Percentiles rank a stretch among this genome's conserved stretches.
These are phyloP conservation scores for Aphanomyces invadans DNA, from an alignment of 352 stramenopile species.

Conservation along the genomic window DNA sequence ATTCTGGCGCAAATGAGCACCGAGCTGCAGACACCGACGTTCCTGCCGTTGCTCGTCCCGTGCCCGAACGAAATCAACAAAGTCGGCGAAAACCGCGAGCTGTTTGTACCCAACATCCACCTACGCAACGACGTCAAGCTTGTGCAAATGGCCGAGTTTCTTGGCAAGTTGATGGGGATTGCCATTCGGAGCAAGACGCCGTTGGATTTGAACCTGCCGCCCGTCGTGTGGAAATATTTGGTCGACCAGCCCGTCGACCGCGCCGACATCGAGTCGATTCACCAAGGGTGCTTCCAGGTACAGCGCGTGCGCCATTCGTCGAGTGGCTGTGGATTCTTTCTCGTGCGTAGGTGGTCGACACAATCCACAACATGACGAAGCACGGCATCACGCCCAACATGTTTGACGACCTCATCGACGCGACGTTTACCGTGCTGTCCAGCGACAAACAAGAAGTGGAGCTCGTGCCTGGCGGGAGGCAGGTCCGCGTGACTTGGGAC, in stretches of 20 bases:
- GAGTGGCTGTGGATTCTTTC: no score
- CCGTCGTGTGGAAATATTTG: slow-evolving; percentile 90
- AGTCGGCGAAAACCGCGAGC: slow-evolving; percentile 85
- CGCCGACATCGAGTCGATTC: slow-evolving; percentile 78
- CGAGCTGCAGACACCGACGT: slow-evolving; percentile 69
- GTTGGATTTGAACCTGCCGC: slow-evolving; percentile 86
- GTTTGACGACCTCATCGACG: slow-evolving; percentile 88
- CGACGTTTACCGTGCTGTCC: slow-evolving; percentile 84
- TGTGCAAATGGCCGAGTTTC: slow-evolving; percentile 88
- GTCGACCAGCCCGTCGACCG: slow-evolving; percentile 65
- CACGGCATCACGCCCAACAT: slow-evolving; percentile 75
- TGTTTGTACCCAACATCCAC: slow-evolving; percentile 71
- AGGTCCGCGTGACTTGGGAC: slow-evolving; percentile 85
- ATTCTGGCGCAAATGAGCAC: slow-evolving; percentile 82
- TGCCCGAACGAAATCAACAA: slow-evolving; percentile 82
- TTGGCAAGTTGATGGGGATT: slow-evolving; percentile 92
- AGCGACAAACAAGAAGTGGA: slow-evolving; percentile 71
- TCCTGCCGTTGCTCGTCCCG: slow-evolving; percentile 78
- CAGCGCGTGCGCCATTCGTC: no score
- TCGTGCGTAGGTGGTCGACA: slow-evolving; percentile 82
- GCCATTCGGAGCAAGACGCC: slow-evolving; percentile 90
- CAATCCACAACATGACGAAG: slow-evolving; percentile 69
- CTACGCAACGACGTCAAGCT: slow-evolving; percentile 40
- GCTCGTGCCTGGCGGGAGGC: slow-evolving; percentile 64
- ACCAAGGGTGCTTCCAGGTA: slow-evolving; percentile 72